Conservation (phyloP, 495 filamentous ascomycete genomes). For the Aspergillus egyptiacus region DNA sequence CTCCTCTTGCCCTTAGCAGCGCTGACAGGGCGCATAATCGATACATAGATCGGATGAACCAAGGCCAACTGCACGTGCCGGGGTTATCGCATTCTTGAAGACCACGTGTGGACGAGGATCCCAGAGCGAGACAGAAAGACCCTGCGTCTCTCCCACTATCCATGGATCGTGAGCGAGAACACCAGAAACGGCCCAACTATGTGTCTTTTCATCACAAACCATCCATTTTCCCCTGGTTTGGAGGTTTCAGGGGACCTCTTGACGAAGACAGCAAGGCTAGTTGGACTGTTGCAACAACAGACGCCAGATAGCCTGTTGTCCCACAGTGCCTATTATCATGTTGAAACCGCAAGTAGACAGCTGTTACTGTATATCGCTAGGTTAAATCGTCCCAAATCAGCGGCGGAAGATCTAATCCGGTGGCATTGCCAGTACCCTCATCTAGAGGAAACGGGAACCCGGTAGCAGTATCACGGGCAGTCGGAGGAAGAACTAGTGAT, state of each 20-base stretch:
- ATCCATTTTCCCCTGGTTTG: constrained; percentile 1
- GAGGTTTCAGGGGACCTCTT: neutral
- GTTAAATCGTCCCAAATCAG: constrained; percentile 41
- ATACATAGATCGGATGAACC: neutral
- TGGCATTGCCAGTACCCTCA: constrained; percentile 21
- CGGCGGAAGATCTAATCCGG: constrained; percentile 30
- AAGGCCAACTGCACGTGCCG: constrained; percentile 4
- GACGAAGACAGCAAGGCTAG: too few species aligned
- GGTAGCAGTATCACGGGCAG: constrained; percentile 19
- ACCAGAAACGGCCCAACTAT: neutral
- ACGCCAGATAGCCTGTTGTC: too few species aligned
- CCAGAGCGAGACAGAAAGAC: neutral
- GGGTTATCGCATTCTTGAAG: constrained; percentile 3
- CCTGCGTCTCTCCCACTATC: neutral
- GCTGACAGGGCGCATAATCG: neutral
- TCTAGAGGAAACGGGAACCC: constrained; percentile 33
- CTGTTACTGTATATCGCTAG: constrained; percentile 2
- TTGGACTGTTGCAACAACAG: too few species aligned
- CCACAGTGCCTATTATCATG: too few species aligned
- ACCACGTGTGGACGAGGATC: neutral
- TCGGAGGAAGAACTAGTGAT: constrained; percentile 27
- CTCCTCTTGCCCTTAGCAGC: neutral
- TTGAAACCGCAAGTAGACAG: neutral
- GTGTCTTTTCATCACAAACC: neutral
- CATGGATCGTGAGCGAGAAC: neutral